Base-by-base conservation (phyloP, 2,329 filamentous ascomycete species). In the Sarocladium strictum region DNA sequence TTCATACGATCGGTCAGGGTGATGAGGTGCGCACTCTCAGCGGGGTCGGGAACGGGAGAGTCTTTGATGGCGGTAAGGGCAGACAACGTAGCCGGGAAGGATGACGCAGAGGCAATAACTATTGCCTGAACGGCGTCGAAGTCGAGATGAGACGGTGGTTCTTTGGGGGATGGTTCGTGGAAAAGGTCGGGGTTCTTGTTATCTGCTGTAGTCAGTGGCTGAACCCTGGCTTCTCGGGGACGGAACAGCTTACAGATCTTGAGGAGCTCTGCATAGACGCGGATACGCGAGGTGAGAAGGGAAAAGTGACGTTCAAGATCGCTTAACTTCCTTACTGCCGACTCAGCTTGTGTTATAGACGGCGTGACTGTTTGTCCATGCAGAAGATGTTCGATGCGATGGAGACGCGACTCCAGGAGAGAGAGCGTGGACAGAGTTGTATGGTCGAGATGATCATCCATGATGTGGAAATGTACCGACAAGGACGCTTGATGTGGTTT, bases 1-100 rank as follows among this genome's bases (percentile, higher is more conserved):
- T 78, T 79, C 72, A 90, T 85, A 45, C 84, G 77, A 9, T 84
- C 83, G 35, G 76, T 68, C 47, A 88, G 71, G 2, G 76, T 72
- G 2, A 84, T 77, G 5, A 90, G 72, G 33, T 73, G 72, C 3
- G 81, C 76, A 61, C 77, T 81, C 35, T 78, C 72, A 6, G 73
- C 69, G 1, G 80, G 70, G 54, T 84, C 79, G 2, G 82, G 81
- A 3, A 85, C 66, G 2, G 80, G 76, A 23, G 76, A 78, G 64
- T 85, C 76, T 56, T 71, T 73, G 61, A 80, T 72, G 14, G 81
- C 79, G 1, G 79, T 81, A 19, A 85, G 73, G 10, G 78, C 75
- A 1, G 82, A 86, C 4, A 78, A 79, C 1, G 75, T 80, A 1
- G 75, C 68, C 12, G 78, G 77, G 59, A 79, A 86, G 1, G 76